Base-by-base conservation (phyloP, 1,284 basidiomycete genomes). In the Coniophora puteana region DNA sequence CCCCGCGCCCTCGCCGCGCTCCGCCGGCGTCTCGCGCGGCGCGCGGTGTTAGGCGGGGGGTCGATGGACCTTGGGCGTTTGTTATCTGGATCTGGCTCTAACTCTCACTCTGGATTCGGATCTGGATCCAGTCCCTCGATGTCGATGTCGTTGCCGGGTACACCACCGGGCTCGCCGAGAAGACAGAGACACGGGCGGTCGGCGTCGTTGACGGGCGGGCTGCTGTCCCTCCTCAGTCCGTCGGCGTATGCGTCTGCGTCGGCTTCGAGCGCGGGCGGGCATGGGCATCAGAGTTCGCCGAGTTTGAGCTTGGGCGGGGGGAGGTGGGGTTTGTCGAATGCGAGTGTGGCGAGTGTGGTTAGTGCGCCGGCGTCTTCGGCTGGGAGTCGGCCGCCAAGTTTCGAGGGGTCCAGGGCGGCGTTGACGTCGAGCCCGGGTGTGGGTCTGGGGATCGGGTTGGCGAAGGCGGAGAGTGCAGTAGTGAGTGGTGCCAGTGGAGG, bases 51-150 rank as follows among this genome's bases (percentile, higher is more conserved):
- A 1, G 87, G 87, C 3, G 83, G 85, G 1, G 87, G 87, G 5
- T 79, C 82, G 50, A 86, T 89, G 82, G 82, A 88, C 50, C 84
- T 88, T 32, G 71, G 76, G 3, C 67, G 71, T 4, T 69, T 67
- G n/a, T n/a, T n/a, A n/a, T n/a, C n/a, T n/a, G n/a, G n/a, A n/a
- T n/a, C n/a, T n/a, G n/a, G n/a, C n/a, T n/a, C n/a, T n/a, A n/a
- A n/a, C n/a, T n/a, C n/a, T n/a, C n/a, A n/a, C n/a, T n/a, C n/a
- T n/a, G n/a, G n/a, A n/a, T n/a, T n/a, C n/a, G n/a, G n/a, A n/a
- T n/a, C n/a, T n/a, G n/a, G n/a, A n/a, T n/a, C n/a, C n/a, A n/a
- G n/a, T n/a, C n/a, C n/a, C n/a, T n/a, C n/a, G n/a, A n/a, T n/a
- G n/a, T n/a, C n/a, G n/a, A n/a, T 55, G 63, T 4, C 52, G 51